These are phyloP conservation scores for Suillus plorans DNA, from an alignment of 768 basidiomycete species.

Conservation along the genomic window DNA sequence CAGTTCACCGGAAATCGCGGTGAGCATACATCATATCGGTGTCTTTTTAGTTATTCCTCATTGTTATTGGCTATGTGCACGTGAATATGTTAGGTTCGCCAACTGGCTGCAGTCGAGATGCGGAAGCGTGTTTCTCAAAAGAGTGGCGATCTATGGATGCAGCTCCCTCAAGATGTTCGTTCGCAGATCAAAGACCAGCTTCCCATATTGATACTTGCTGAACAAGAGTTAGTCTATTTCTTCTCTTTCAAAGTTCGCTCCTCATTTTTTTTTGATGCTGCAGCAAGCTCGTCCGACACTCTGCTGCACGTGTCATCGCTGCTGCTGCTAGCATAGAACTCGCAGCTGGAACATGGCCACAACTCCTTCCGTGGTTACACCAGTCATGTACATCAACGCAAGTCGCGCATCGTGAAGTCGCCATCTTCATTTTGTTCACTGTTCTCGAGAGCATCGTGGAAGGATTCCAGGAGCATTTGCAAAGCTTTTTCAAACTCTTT, in stretches of 20 bases:
- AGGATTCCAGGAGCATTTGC: conserved; percentile 77
- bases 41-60: conserved; percentile 9
- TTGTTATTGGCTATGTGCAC: not conserved
- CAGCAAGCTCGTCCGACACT: conserved; percentile 90
- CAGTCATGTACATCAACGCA: conserved; percentile 68
- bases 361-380: conserved; percentile 86
- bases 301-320: conserved; percentile 88
- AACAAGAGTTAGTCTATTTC: conserved; percentile 61
- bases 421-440: conserved; percentile 85
- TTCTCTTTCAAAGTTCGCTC: not conserved
- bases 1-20: conserved; percentile 78
- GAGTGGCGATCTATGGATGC: conserved; percentile 81
- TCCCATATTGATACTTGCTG: conserved; percentile 73
- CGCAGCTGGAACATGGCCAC: conserved; percentile 74
- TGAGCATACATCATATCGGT: conserved; percentile 42
- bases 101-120: conserved; percentile 95
- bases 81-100: conserved; percentile 67
- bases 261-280: conserved; percentile 12
- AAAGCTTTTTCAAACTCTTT: conserved; percentile 80
- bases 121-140: conserved; percentile 86
- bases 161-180: conserved; percentile 64
- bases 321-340: conserved; percentile 91
- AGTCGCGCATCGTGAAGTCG: conserved; percentile 85
- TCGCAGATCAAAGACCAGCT: conserved; percentile 83
- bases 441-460: conserved; percentile 91